A percentile compares a stretch with the other conserved stretches of the same genome.
These are phyloP conservation scores for Oryza longistaminata DNA, from an alignment of 176 grass and related monocot species.

Conservation along the genomic window DNA sequence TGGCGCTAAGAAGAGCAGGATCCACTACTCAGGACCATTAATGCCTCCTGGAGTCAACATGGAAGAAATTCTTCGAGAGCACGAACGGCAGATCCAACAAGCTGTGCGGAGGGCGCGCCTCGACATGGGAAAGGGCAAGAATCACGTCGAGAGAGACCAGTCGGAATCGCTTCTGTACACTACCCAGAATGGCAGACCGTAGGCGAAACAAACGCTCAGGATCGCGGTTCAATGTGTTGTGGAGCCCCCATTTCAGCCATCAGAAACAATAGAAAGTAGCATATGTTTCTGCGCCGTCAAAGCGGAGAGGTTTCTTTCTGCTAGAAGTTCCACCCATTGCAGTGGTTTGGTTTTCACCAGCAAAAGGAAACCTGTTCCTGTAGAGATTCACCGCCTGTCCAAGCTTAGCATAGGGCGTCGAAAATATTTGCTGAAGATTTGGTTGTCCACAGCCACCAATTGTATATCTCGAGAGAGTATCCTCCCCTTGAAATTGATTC, in stretches of 20 bases:
- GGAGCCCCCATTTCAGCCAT: background rate
- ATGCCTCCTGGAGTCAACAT: slow-evolving; percentile 92
- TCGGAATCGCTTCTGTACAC: slow-evolving; percentile 62
- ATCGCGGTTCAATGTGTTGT: background rate
- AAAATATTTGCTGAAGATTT: slow-evolving; percentile 50
- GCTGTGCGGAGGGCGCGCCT: slow-evolving; percentile 73
- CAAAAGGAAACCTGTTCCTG: slow-evolving; percentile 48
- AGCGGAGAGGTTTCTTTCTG: slow-evolving; percentile 38
- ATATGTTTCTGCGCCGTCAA: background rate
- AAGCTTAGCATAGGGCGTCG: slow-evolving; percentile 44
- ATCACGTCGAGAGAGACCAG: slow-evolving; percentile 63
- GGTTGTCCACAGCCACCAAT: slow-evolving; percentile 49
- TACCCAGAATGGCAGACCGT: slow-evolving; percentile 56
- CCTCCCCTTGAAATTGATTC: slow-evolving; percentile 26
- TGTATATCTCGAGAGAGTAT: slow-evolving; percentile 51
- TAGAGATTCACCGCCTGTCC: slow-evolving; percentile 44
- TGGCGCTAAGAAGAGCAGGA: slow-evolving; percentile 82
- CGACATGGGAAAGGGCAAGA: slow-evolving; percentile 71
- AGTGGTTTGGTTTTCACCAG: slow-evolving; percentile 27
- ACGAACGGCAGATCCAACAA: slow-evolving; percentile 87
- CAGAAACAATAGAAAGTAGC: slow-evolving; percentile 21
- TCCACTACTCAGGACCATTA: slow-evolving; percentile 90
- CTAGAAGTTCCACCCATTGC: slow-evolving; percentile 26
- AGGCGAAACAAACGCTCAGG: slow-evolving; percentile 25
- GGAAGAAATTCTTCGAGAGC: slow-evolving; percentile 90